Base-by-base conservation (phyloP, 176 grass and related monocot genomes). In the Phragmites australis region DNA sequence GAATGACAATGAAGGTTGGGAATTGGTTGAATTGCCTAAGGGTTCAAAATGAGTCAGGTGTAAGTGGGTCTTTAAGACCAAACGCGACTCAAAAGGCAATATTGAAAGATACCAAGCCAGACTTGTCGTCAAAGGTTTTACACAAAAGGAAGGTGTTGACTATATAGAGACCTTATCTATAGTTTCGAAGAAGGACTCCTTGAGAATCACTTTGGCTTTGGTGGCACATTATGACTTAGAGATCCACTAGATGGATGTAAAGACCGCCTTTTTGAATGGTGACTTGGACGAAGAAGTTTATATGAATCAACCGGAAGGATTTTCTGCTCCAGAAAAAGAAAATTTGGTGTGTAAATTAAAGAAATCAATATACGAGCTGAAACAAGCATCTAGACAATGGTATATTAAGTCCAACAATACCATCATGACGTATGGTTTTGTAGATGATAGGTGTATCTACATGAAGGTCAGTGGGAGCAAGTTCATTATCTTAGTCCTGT, bases 291-390 rank as follows among this genome's bases (percentile, higher is more conserved):
- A 87, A 6, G 78, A 82, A 60, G 23, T 87, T 9, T 82, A 83
- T 54, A 83, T 88, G 25, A 5, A 63, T 29, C 72, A 83, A 78
- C 61, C 70, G 17, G 27, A 77, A 30, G 49, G 48, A 53, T 82
- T 70, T 31, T 19, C 2, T 10, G 50, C 17, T 25, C 22, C 0
- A 72, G 13, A 29, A 62, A 86, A 74, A 31, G 54, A 49, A 44
- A 9, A 73, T 49, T 51, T 63, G 30, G 58, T 81, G 40, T 75
- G 30, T 54, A 86, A 74, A 79, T 45, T 81, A 15, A 65, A 55
- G 31, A 87, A 81, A 14, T 81, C 31, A 62, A 81, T 81, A 53
- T 87, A 87, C 75, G 57, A 46, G 15, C 19, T 86, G 0, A 86
- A 86, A 55, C 68, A 86, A 41, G 75, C 75, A 25, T 79, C 26